A percentile compares a stretch with the other conserved stretches of the same genome.
Conservation (phyloP, 768 basidiomycete genomes). For the Amanita thiersii region DNA sequence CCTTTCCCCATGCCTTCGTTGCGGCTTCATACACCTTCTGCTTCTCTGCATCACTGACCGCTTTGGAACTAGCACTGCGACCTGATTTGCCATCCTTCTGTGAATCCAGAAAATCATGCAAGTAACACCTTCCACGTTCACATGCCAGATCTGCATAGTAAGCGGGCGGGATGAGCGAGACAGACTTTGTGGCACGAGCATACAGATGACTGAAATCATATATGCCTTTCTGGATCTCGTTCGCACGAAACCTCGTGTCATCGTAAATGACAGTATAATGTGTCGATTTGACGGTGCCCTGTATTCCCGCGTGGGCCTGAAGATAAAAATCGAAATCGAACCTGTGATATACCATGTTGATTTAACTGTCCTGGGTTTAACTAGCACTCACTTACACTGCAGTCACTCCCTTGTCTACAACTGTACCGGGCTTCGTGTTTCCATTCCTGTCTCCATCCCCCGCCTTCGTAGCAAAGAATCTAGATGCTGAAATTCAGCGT, state of each 20-base stretch:
- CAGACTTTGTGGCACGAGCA: slow-evolving; percentile 77
- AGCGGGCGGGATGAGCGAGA: slow-evolving; percentile 72
- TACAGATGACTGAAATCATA: slow-evolving; percentile 67
- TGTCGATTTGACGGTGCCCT: slow-evolving; percentile 64
- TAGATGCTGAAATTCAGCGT: slow-evolving; percentile 12
- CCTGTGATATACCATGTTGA: slow-evolving; percentile 23
- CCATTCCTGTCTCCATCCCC: slow-evolving; percentile 53
- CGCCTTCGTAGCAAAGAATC: slow-evolving; percentile 49
- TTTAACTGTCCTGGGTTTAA: background rate
- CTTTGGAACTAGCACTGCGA: slow-evolving; percentile 18
- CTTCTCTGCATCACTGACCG: slow-evolving; percentile 29
- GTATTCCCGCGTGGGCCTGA: slow-evolving; percentile 68
- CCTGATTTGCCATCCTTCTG: slow-evolving; percentile 35
- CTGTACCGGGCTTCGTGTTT: slow-evolving; percentile 73
- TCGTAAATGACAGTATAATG: slow-evolving; percentile 80
- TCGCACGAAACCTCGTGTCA: slow-evolving; percentile 56
- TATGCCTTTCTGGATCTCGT: slow-evolving; percentile 68
- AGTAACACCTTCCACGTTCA: slow-evolving; percentile 68
- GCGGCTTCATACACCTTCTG: slow-evolving; percentile 37
- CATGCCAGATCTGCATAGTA: slow-evolving; percentile 82
- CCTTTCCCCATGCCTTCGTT: slow-evolving; percentile 41
- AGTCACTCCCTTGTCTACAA: slow-evolving; percentile 75
- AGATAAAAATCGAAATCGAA: slow-evolving; percentile 64
- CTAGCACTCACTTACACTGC: slow-evolving; percentile 42
- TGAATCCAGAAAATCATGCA: slow-evolving; percentile 58